Evolutionary conservation across 441 rosid genomes (phyloP).

Genomic region (Melastoma candidum): DNA sequence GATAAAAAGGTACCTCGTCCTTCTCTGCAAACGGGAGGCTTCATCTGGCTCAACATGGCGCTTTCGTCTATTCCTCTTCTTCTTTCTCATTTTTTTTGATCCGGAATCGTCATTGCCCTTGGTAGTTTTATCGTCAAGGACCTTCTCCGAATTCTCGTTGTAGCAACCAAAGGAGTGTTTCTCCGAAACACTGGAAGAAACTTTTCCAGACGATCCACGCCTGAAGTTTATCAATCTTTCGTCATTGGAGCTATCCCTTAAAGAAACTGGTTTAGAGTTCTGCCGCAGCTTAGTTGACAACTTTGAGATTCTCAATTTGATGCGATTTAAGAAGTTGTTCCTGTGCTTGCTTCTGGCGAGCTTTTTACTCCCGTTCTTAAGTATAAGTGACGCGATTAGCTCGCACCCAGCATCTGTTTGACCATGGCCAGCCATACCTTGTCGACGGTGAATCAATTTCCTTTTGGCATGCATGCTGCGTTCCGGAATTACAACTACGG

Average conservation of each 20-base stretch:
- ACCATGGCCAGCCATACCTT: slow-evolving; percentile 27
- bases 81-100: slow-evolving; percentile 32
- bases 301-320: slow-evolving; percentile 25
- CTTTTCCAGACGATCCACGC: slow-evolving; percentile 22
- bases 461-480: too few species aligned
- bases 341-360: slow-evolving; percentile 27
- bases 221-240: slow-evolving; percentile 18
- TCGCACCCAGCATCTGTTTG: slow-evolving; percentile 40
- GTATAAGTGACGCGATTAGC: slow-evolving; percentile 43
- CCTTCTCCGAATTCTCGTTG: slow-evolving; percentile 21
- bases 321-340: slow-evolving; percentile 26
- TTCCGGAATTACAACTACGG: too few species aligned
- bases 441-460: too few species aligned
- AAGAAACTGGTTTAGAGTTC: slow-evolving; percentile 11
- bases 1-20: slow-evolving; percentile 77
- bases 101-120: slow-evolving; percentile 17
- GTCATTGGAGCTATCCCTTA: slow-evolving; percentile 13
- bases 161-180: slow-evolving; percentile 11
- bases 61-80: slow-evolving; percentile 37
- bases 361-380: slow-evolving; percentile 26
- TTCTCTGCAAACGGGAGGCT: slow-evolving; percentile 74
- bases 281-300: slow-evolving; percentile 19
- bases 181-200: slow-evolving; percentile 24
- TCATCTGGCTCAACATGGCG: slow-evolving; percentile 54
- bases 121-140: too few species aligned